These are phyloP conservation scores for Pseudozyma thailandica DNA, from an alignment of 1,284 basidiomycete genomes.

Conservation along the genomic window DNA sequence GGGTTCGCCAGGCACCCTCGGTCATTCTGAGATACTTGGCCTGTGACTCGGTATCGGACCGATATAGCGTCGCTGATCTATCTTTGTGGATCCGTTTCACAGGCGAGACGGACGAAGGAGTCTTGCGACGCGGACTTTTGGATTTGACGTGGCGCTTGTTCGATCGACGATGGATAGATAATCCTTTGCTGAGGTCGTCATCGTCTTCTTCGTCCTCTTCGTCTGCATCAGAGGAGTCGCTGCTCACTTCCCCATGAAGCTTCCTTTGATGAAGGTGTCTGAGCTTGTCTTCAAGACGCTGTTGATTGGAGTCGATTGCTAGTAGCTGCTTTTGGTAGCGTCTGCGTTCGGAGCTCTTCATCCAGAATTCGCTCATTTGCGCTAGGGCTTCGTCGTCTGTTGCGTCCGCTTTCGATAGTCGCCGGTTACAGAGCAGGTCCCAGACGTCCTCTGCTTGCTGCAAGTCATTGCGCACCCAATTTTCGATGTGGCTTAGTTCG, in stretches of 20 bases:
- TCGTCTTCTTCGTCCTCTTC: conserved; percentile 20
- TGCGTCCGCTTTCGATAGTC: conserved; percentile 2
- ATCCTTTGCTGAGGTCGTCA: neutral
- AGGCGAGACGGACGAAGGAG: conserved; percentile 5
- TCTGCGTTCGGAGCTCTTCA: conserved; percentile 25
- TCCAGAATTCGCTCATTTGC: conserved; percentile 41
- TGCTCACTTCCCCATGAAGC: neutral
- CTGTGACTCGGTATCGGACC: neutral
- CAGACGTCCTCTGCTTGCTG: conserved; percentile 30
- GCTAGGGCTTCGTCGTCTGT: neutral
- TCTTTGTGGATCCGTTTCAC: conserved; percentile 9
- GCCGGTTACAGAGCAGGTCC: conserved; percentile 32
- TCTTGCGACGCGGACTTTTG: neutral
- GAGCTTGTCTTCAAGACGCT: conserved; percentile 34
- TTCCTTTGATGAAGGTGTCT: conserved; percentile 21
- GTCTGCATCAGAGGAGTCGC: conserved; percentile 15
- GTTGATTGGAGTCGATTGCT: neutral
- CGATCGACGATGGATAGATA: conserved; percentile 7
- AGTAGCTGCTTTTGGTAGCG: conserved; percentile 33
- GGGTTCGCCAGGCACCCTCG: conserved; percentile 45
- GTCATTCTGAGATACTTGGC: conserved; percentile 16
- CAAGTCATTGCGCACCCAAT: conserved; percentile 26
- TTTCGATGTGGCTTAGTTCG: conserved; percentile 25
- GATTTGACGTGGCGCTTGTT: conserved; percentile 6
- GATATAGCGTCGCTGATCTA: neutral